Conservation (phyloP, 441 rosid species). For the Corymbia citriodora region DNA sequence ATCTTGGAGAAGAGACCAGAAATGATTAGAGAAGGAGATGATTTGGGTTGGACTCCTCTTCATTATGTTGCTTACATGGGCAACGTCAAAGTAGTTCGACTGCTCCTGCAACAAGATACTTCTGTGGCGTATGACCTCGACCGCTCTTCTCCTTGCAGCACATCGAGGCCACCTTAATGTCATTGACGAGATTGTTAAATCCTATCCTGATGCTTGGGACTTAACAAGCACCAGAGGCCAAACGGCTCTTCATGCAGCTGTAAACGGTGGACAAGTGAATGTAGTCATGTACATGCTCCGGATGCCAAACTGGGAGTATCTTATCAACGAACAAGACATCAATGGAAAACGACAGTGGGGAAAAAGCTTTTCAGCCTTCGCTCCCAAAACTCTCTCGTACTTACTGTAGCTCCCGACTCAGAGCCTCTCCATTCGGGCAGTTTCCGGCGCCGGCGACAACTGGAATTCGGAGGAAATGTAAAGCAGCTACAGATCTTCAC, state of each 20-base stretch:
- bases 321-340: background rate
- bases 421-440: no score
- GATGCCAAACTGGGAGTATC: background rate
- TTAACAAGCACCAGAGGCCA: background rate
- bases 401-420: no score
- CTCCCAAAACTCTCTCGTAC: no score
- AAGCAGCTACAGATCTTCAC: no score
- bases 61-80: slow-evolving; percentile 9
- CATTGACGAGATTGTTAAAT: background rate
- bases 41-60: slow-evolving; percentile 18
- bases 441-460: no score
- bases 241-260: background rate
- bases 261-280: background rate
- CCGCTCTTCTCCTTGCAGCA: slow-evolving; percentile 9
- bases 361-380: no score
- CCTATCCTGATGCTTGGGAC: background rate
- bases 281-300: background rate
- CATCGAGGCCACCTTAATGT: background rate
- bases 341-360: no score
- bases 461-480: no score
- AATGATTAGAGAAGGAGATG: slow-evolving; percentile 3
- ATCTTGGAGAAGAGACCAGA: background rate
- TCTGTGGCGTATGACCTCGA: background rate
- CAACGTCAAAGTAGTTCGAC: background rate
- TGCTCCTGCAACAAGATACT: background rate